Conservation (phyloP, 768 basidiomycete genomes). For the Pulveroboletus sp. region DNA sequence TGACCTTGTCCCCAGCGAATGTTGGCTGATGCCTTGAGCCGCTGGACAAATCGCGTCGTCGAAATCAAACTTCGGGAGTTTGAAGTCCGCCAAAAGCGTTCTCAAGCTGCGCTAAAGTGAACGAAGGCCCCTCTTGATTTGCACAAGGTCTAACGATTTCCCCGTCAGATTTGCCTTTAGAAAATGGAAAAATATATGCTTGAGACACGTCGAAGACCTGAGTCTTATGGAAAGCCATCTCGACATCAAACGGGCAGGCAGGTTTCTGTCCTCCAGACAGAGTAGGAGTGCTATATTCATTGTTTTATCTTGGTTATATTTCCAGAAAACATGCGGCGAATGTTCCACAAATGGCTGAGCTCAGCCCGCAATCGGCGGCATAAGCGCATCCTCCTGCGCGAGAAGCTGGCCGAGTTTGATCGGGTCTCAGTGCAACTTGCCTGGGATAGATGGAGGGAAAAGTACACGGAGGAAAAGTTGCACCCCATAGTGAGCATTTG, state of each 20-base stretch:
- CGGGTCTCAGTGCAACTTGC: conserved; percentile 46
- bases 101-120: conserved; percentile 39
- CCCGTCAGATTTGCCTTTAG: conserved; percentile 50
- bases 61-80: conserved; percentile 71
- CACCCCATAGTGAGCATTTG: conserved; percentile 56
- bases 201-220: conserved; percentile 65
- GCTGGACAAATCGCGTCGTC: conserved; percentile 75
- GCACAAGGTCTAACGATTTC: conserved; percentile 17
- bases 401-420: conserved; percentile 63
- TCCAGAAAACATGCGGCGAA: conserved; percentile 62
- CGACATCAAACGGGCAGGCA: conserved; percentile 78
- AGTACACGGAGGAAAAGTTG: conserved; percentile 61
- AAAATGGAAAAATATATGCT: conserved; percentile 65
- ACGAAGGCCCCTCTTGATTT: conserved; percentile 1
- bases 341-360: conserved; percentile 70
- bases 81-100: conserved; percentile 51
- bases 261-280: conserved; percentile 6
- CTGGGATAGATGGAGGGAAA: conserved; percentile 83
- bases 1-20: conserved; percentile 43
- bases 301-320: not conserved
- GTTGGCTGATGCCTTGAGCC: conserved; percentile 43
- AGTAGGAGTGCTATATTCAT: not conserved
- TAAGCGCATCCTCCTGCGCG: conserved; percentile 55
- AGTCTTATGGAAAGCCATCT: conserved; percentile 85
- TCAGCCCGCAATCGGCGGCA: conserved; percentile 60